A percentile compares a stretch with the other conserved stretches of the same genome.
phyloP scores from a whole-genome alignment of 163 green algal species.

The Volvox carteri region DNA sequence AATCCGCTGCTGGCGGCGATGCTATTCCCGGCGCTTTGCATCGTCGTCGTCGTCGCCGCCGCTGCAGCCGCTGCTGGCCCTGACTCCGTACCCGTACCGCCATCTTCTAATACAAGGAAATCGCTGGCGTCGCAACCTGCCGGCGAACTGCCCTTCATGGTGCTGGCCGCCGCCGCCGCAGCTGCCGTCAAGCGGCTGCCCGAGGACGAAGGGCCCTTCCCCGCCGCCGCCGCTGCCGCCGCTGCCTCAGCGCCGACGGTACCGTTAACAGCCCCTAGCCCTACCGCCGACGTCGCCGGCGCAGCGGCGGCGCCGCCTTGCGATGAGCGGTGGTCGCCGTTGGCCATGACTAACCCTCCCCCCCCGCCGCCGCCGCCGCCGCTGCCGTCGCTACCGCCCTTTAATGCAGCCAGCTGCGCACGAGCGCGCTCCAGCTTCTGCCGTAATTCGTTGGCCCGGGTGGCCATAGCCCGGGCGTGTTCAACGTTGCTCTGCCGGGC shows the following conservation, averaged over 20 bases:
- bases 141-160: neutral
- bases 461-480: neutral
- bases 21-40: neutral
- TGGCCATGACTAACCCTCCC: too few relatives aligned
- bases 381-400: neutral
- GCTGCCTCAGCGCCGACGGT: neutral
- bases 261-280: neutral
- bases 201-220: neutral
- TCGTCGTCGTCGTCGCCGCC: neutral
- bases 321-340: neutral
- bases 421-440: constrained; percentile 17
- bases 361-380: neutral
- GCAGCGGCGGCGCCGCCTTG: neutral
- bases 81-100: neutral
- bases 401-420: constrained; percentile 5
- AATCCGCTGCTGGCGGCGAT: constrained; percentile 1
- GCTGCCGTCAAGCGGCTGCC: too few relatives aligned
- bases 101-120: constrained; percentile 6
- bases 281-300: neutral
- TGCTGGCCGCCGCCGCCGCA: neutral
- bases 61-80: neutral
- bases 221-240: neutral
- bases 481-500: constrained; percentile 3
- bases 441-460: neutral
- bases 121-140: neutral